Percentiles rank a stretch among this genome's conserved stretches.
Conservation (phyloP, 768 basidiomycete genomes). For the Serendipita indica region DNA sequence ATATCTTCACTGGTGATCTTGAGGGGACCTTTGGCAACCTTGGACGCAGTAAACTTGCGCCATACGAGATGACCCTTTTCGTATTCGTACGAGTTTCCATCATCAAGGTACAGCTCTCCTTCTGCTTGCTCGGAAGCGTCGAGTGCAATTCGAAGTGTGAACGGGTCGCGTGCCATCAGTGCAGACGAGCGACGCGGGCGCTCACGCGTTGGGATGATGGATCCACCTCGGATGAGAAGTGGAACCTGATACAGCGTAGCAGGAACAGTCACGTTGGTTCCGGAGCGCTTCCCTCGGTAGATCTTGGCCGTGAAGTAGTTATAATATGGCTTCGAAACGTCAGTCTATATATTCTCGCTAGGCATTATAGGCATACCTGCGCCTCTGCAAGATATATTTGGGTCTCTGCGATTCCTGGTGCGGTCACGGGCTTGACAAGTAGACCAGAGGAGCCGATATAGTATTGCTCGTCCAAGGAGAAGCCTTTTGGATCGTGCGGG, state of each 20-base stretch:
- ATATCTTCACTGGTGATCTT: constrained; percentile 39
- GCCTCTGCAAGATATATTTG: constrained; percentile 78
- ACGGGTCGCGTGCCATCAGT: constrained; percentile 83
- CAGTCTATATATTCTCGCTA: neutral
- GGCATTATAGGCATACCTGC: constrained; percentile 25
- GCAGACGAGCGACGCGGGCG: constrained; percentile 73
- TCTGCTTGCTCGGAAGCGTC: constrained; percentile 40
- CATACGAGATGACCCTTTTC: constrained; percentile 67
- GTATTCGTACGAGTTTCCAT: constrained; percentile 73
- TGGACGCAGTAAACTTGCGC: constrained; percentile 52
- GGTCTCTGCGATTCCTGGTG: constrained; percentile 50
- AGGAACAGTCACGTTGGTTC: constrained; percentile 57
- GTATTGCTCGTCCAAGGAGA: constrained; percentile 85
- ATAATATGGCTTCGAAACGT: constrained; percentile 62
- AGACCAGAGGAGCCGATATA: constrained; percentile 80
- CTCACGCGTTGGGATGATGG: constrained; percentile 75
- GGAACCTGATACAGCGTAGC: constrained; percentile 72
- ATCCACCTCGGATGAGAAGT: constrained; percentile 78
- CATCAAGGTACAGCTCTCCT: constrained; percentile 91
- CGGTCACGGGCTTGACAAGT: constrained; percentile 80
- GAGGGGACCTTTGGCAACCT: constrained; percentile 26
- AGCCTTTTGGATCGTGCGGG: constrained; percentile 77
- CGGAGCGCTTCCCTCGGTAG: constrained; percentile 50
- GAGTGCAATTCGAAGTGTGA: constrained; percentile 77
- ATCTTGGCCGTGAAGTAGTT: constrained; percentile 68